A percentile compares a stretch with the other conserved stretches of the same genome.
phyloP scores from a whole-genome alignment of 2,329 filamentous ascomycete genomes.

The Claviceps sp. region DNA sequence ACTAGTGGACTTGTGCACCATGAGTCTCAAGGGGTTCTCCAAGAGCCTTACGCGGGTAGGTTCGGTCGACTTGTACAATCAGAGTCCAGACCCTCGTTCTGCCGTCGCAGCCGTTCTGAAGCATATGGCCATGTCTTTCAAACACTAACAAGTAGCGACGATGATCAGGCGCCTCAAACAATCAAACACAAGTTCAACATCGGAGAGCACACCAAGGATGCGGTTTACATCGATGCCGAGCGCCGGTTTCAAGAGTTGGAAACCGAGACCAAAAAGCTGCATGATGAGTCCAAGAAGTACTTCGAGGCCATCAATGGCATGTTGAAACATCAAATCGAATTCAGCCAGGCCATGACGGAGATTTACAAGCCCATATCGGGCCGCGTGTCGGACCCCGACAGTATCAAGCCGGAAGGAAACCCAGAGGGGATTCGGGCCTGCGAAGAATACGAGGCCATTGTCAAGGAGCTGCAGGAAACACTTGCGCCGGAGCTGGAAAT shows the following conservation, averaged over 20 bases:
- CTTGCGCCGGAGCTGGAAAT: constrained; percentile 89
- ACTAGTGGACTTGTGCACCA: constrained; percentile 24
- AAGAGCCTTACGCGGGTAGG: constrained; percentile 78
- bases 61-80: constrained; percentile 7
- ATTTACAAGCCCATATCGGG: constrained; percentile 98
- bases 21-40: constrained; percentile 96
- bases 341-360: constrained; percentile 89
- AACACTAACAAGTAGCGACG: not conserved
- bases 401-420: constrained; percentile 70
- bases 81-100: constrained; percentile 20
- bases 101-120: not conserved
- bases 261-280: constrained; percentile 87
- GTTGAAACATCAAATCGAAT: constrained; percentile 94
- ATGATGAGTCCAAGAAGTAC: constrained; percentile 95
- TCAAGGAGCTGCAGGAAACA: constrained; percentile 78
- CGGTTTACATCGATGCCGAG: constrained; percentile 89
- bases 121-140: not conserved
- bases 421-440: constrained; percentile 87
- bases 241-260: constrained; percentile 89
- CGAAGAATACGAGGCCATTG: constrained; percentile 88
- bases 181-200: constrained; percentile 90
- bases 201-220: constrained; percentile 88
- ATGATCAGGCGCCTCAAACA: constrained; percentile 66
- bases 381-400: constrained; percentile 83
- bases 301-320: constrained; percentile 97